Percentiles rank a stretch among this genome's conserved stretches.
Evolutionary conservation across 1,139 yeast genomes (phyloP).

Genomic region (Debaryomyces coudertii): DNA sequence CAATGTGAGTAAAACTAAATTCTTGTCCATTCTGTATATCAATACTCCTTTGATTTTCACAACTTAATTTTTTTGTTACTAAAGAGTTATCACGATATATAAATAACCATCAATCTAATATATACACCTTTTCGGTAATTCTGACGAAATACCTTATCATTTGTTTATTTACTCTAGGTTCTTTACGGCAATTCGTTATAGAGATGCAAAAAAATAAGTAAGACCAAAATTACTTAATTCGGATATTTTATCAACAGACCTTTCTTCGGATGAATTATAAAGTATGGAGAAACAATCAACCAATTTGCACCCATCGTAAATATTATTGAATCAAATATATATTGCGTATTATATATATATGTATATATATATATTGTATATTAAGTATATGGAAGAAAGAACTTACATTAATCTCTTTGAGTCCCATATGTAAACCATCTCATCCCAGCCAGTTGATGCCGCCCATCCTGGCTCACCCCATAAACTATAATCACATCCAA

Average conservation of each 20-base stretch:
- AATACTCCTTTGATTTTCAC: neutral
- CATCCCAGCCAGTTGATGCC: constrained; percentile 96
- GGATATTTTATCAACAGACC: constrained; percentile 6
- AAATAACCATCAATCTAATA: neutral
- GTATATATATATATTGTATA: neutral
- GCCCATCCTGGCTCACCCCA: constrained; percentile 98
- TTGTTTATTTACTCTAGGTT: constrained; percentile 8
- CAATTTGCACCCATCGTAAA: constrained; percentile 27
- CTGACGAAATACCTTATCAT: constrained; percentile 1
- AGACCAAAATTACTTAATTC: constrained; percentile 3
- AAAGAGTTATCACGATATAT: neutral
- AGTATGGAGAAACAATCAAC: constrained; percentile 20
- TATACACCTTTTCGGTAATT: neutral
- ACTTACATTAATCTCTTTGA: constrained; percentile 41
- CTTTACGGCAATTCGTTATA: constrained; percentile 7
- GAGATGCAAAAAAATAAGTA: neutral
- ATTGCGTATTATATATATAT: no score
- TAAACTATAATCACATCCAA: constrained; percentile 93
- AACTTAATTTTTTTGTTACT: neutral
- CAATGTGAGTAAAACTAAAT: constrained; percentile 32
- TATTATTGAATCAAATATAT: constrained; percentile 22
- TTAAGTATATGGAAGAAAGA: neutral
- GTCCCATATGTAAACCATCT: constrained; percentile 91
- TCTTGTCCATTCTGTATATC: constrained; percentile 16
- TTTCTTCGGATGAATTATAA: neutral